Percentiles rank a stretch among this genome's conserved stretches.
Evolutionary conservation across 2,329 filamentous ascomycete species (phyloP).

Genomic region (Kalmusia sp.): DNA sequence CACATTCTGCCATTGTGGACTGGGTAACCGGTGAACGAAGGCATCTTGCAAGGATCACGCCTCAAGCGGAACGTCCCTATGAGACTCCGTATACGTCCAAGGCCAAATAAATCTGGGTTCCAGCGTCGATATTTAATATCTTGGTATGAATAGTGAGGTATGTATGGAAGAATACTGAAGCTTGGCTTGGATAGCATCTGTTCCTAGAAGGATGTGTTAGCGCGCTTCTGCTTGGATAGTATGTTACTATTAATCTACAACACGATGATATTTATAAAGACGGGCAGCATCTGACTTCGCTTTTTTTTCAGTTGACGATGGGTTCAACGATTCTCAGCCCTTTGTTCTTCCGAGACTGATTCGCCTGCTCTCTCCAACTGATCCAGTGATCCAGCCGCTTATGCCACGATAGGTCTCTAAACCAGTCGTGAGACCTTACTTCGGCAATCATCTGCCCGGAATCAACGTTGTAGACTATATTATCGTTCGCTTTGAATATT

Average conservation of each 20-base stretch:
- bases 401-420: not conserved
- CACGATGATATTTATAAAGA: too few relatives aligned
- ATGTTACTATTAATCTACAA: too few relatives aligned
- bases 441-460: not conserved
- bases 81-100: constrained; percentile 3
- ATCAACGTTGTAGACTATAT: not conserved
- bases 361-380: not conserved
- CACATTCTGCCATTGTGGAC: constrained; percentile 5
- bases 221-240: too few relatives aligned
- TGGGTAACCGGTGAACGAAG: constrained; percentile 6
- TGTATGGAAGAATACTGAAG: too few relatives aligned
- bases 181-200: too few relatives aligned
- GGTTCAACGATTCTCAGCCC: too few relatives aligned
- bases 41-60: constrained; percentile 6
- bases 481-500: not conserved
- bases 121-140: too few relatives aligned
- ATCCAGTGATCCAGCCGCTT: not conserved
- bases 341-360: too few relatives aligned
- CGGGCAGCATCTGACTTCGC: too few relatives aligned
- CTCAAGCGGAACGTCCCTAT: constrained; percentile 5
- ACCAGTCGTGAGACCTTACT: not conserved
- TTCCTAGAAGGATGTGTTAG: too few relatives aligned
- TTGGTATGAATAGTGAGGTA: too few relatives aligned
- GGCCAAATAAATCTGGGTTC: not conserved
- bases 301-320: too few relatives aligned